Conservation (phyloP, 352 stramenopile species). For the Phytophthora pistaciae region DNA sequence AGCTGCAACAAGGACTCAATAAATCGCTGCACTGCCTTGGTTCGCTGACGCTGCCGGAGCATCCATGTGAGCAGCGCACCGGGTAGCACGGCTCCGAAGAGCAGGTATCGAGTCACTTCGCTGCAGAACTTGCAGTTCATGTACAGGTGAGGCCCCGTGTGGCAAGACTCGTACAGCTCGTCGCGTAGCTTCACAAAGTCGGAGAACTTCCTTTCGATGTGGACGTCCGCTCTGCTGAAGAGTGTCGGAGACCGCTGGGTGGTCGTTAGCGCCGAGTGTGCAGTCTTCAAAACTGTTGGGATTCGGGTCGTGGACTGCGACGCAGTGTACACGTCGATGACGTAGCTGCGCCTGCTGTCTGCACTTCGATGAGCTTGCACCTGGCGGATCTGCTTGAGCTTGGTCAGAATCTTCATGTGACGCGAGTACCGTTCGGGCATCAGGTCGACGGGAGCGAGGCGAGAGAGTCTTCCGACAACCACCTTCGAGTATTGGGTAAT, state of each 20-base stretch:
- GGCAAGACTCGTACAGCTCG: conserved; percentile 41
- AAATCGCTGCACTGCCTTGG: conserved; percentile 35
- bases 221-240: conserved; percentile 25
- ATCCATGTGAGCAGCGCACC: conserved; percentile 31
- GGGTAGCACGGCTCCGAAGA: conserved; percentile 35
- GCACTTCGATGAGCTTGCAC: conserved; percentile 22
- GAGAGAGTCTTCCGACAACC: conserved; percentile 11
- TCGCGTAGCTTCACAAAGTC: conserved; percentile 54
- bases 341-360: conserved; percentile 16
- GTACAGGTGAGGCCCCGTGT: conserved; percentile 32
- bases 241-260: conserved; percentile 3
- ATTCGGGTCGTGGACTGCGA: conserved; percentile 38
- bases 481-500: conserved; percentile 8
- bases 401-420: conserved; percentile 39
- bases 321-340: conserved; percentile 33
- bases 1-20: conserved; percentile 32
- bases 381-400: conserved; percentile 39
- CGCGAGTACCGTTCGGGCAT: conserved; percentile 41
- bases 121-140: conserved; percentile 51
- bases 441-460: conserved; percentile 21
- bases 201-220: conserved; percentile 33
- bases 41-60: conserved; percentile 31
- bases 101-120: conserved; percentile 48
- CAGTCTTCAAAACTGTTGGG: conserved; percentile 26
- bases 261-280: conserved; percentile 2